Base-by-base conservation (phyloP, 129 eudicot genomes). In the Flaveria sonorensis region DNA sequence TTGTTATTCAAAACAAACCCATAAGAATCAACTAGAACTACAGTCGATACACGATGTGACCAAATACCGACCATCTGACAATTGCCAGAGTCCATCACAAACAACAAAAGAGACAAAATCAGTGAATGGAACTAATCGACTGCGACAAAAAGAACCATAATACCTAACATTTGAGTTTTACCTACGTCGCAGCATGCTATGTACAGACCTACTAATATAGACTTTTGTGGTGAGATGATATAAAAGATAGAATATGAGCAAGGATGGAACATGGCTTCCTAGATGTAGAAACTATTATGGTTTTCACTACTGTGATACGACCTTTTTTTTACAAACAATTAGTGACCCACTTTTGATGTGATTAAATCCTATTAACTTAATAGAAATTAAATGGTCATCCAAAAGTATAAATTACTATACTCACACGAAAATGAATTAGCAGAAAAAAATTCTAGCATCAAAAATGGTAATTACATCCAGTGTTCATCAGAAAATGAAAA, bases 391-490 rank as follows among this genome's bases (percentile, higher is more conserved):
- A 47, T 0, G 1, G 3, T 12, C 52, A 47, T 47, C 52, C n/a
- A 52, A 52, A 52, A 52, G 59, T 52, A 52, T 52, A 15, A 16
- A 52, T n/a, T 50, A 50, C 60, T 51, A 1, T 51, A 52, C 60
- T 52, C 60, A 4, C 6, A 15, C 6, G 18, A 52, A 52, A 7
- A 52, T 51, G 21, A 52, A 52, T 52, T 16, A 52, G 21, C 60
- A 52, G 60, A 52, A 15, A 45, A 21, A 14, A 7, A 1, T 32
- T 60, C 19, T 61, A 79, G 71, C 71, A 60, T 13, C 19, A 71
- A 71, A 26, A 45, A 48, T 30, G 28, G 23, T 62, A 71, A 39
- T 48, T 79, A 79, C 78, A 72, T 63, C 72, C 11, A 12, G 26
- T 61, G 60, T 7, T 45, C 16, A 60, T 55, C 60, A 24, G 11